phyloP scores from a whole-genome alignment of 2,329 filamentous ascomycete genomes.

The Fusarium dimerum region DNA sequence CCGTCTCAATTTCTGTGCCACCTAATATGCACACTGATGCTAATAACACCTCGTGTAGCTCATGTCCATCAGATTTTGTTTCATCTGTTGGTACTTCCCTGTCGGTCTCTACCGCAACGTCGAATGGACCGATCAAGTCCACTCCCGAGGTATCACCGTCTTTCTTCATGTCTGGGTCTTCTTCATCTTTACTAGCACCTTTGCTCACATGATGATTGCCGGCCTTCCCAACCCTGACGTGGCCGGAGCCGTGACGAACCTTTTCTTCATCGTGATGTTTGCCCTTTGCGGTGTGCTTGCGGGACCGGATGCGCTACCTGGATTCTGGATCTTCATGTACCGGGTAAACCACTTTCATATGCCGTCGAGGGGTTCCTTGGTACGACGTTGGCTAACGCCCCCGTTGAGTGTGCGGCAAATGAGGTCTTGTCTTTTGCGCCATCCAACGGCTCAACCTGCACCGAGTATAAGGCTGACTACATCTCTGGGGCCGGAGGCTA shows the following conservation, averaged over 20 bases:
- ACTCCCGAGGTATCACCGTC: constrained; percentile 57
- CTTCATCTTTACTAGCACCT: constrained; percentile 66
- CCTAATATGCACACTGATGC: no score
- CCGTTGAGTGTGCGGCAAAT: constrained; percentile 61
- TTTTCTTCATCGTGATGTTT: constrained; percentile 64
- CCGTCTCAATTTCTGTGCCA: fast-evolving
- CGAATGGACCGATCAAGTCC: constrained; percentile 46
- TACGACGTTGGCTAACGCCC: constrained; percentile 61
- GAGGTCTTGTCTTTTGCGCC: constrained; percentile 46
- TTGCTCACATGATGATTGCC: constrained; percentile 65
- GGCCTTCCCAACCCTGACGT: constrained; percentile 63
- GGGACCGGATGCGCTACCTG: constrained; percentile 59
- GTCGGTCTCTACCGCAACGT: constrained; percentile 64
- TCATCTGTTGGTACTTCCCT: constrained; percentile 68
- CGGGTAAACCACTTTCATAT: constrained; percentile 72
- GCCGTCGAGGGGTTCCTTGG: constrained; percentile 67
- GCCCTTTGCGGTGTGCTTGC: constrained; percentile 68
- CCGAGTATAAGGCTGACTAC: constrained; percentile 53
- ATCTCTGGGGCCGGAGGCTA: constrained; percentile 49
- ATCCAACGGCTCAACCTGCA: constrained; percentile 46
- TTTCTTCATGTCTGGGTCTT: constrained; percentile 65
- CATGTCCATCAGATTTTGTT: constrained; percentile 55
- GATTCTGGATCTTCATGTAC: constrained; percentile 80
- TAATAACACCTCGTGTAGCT: constrained; percentile 25
- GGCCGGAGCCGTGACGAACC: constrained; percentile 63